phyloP scores from a whole-genome alignment of 2,329 filamentous ascomycete genomes.

The Alternaria conjuncta region DNA sequence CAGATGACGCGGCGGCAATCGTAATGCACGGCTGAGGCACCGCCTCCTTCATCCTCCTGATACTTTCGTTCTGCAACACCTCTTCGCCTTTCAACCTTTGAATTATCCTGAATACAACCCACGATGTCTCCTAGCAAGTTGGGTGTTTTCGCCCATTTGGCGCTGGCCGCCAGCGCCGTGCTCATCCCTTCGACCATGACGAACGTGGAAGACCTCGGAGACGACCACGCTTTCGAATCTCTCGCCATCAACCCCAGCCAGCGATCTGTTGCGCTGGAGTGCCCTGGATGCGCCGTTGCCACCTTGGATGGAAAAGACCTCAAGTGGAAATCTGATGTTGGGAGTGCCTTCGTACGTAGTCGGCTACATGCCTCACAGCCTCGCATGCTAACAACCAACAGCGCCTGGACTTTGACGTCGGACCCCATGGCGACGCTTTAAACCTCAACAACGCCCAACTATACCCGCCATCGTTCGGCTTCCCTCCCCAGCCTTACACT shows the following conservation, averaged over 20 bases:
- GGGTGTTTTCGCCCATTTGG: slow-evolving; percentile 43
- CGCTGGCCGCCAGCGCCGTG: slow-evolving; percentile 46
- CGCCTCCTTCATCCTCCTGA: slow-evolving; percentile 17
- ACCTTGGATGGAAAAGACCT: slow-evolving; percentile 25
- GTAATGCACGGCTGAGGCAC: slow-evolving; percentile 15
- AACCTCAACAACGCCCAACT: slow-evolving; percentile 46
- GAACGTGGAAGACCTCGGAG: slow-evolving; percentile 34
- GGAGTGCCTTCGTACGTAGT: slow-evolving; percentile 45
- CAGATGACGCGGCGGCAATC: slow-evolving; percentile 14
- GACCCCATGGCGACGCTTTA: slow-evolving; percentile 37
- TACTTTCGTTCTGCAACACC: slow-evolving; percentile 17
- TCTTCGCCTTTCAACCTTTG: slow-evolving; percentile 14
- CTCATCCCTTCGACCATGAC: slow-evolving; percentile 43
- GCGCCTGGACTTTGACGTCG: slow-evolving; percentile 48
- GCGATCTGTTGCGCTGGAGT: slow-evolving; percentile 43
- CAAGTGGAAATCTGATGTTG: slow-evolving; percentile 38
- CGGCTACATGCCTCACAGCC: neutral
- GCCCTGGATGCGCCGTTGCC: slow-evolving; percentile 43
- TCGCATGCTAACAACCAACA: slow-evolving; percentile 30
- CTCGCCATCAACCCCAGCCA: slow-evolving; percentile 42
- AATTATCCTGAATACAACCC: slow-evolving; percentile 17
- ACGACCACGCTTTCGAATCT: slow-evolving; percentile 38
- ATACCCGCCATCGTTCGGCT: slow-evolving; percentile 46
- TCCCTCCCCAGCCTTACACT: slow-evolving; percentile 38
- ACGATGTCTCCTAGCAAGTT: slow-evolving; percentile 42